These are phyloP conservation scores for Aspergillus brunneoviolaceus DNA, from an alignment of 2,329 filamentous ascomycete species.

Conservation along the genomic window DNA sequence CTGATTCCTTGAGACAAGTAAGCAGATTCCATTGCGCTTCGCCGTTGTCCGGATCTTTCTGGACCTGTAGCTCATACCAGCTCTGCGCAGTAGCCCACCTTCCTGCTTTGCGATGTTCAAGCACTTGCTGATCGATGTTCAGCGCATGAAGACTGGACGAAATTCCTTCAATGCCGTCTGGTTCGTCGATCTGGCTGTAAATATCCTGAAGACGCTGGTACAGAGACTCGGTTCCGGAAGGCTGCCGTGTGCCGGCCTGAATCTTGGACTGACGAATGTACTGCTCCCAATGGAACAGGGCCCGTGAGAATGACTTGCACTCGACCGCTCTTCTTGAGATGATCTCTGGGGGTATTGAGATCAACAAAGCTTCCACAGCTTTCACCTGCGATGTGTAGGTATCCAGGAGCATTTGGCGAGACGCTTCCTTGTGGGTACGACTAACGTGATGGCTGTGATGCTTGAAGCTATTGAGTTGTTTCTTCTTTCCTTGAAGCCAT, in stretches of 20 bases:
- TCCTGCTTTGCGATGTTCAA: slow-evolving; percentile 89
- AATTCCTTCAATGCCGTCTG: slow-evolving; percentile 92
- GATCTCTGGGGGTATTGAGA: slow-evolving; percentile 67
- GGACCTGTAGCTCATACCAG: slow-evolving; percentile 92
- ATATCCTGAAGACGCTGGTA: slow-evolving; percentile 84
- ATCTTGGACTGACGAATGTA: slow-evolving; percentile 65
- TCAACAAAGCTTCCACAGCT: slow-evolving; percentile 71
- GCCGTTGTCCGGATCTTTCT: slow-evolving; percentile 71
- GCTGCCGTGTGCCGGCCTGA: slow-evolving; percentile 50
- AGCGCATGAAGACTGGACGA: slow-evolving; percentile 81
- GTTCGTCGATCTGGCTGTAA: slow-evolving; percentile 96
- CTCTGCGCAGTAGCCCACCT: slow-evolving; percentile 93
- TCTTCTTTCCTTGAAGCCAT: slow-evolving; percentile 80
- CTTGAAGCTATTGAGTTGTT: slow-evolving; percentile 41
- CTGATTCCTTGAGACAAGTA: slow-evolving; percentile 89
- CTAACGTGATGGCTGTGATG: slow-evolving; percentile 28
- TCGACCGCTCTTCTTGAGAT: slow-evolving; percentile 84
- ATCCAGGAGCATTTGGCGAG: slow-evolving; percentile 29
- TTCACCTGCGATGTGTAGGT: slow-evolving; percentile 48
- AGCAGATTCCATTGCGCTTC: slow-evolving; percentile 81
- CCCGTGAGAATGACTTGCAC: slow-evolving; percentile 87
- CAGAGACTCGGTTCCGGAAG: slow-evolving; percentile 59
- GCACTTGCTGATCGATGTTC: slow-evolving; percentile 89
- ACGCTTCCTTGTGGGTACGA: slow-evolving; percentile 29
- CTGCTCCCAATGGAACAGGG: slow-evolving; percentile 92